These are phyloP conservation scores for Coniosporium tulheliwenetii DNA, from an alignment of 2,329 filamentous ascomycete genomes.

Conservation along the genomic window DNA sequence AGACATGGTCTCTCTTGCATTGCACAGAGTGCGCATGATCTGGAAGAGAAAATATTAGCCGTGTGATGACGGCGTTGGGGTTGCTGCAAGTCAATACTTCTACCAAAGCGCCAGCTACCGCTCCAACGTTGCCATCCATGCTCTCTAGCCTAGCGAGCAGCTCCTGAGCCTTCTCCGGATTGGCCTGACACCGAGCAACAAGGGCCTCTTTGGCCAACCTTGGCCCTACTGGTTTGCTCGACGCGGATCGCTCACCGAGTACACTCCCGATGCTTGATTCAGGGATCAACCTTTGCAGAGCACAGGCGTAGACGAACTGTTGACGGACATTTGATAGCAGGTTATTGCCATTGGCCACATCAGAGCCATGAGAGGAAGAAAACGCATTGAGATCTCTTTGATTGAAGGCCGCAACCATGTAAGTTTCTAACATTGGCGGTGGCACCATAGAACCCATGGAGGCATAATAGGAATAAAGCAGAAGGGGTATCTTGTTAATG, in stretches of 20 bases:
- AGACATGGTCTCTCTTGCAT: constrained; percentile 64
- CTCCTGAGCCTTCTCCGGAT: constrained; percentile 59
- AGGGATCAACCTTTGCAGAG: constrained; percentile 70
- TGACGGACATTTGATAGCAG: constrained; percentile 53
- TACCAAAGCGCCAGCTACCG: constrained; percentile 55
- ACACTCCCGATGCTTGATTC: constrained; percentile 64
- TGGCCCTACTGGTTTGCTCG: constrained; percentile 57
- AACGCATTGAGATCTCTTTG: constrained; percentile 47
- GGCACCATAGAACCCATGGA: constrained; percentile 33
- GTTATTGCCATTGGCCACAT: constrained; percentile 39
- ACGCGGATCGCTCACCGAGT: constrained; percentile 70
- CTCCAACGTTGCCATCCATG: constrained; percentile 82
- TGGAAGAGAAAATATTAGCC: constrained; percentile 12
- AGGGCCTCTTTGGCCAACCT: constrained; percentile 66
- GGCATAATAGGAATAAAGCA: constrained; percentile 41
- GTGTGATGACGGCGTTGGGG: no score
- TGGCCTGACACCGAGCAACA: constrained; percentile 60
- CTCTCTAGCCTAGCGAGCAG: constrained; percentile 71
- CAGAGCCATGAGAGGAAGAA: constrained; percentile 48
- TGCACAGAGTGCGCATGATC: constrained; percentile 54
- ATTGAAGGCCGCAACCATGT: constrained; percentile 49
- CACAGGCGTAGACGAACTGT: constrained; percentile 82
- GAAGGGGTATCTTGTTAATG: constrained; percentile 52
- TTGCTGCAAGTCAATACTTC: constrained; percentile 15
- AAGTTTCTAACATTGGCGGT: constrained; percentile 44